Evolutionary conservation across 1,284 basidiomycete genomes (phyloP), one percentile per base, ranked within the genome.

Genomic region (Farysia itapuensis): DNA sequence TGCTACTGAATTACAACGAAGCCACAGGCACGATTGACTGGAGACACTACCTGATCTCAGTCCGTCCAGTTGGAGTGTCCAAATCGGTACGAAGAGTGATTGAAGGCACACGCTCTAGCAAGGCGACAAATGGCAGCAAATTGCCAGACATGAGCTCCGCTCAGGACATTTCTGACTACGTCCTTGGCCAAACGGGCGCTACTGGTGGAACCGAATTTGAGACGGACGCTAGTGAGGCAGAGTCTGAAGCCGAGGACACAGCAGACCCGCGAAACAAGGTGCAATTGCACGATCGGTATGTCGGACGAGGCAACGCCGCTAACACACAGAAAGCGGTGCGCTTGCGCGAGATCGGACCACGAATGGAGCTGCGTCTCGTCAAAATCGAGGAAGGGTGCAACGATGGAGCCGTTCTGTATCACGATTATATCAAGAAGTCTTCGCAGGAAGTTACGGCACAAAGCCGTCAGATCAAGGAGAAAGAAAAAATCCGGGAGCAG

Each of bases 151-250:
- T 99, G 12, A 85, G 88, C 3, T 86, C 85, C 60, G 90, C 93
- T 66, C 86, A 88, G 71, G 94, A 99, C 76, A 88, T 99, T 35
- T 90, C 93, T 3, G 94, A 98, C 77, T 99, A 96, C 77, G 80
- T 99, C 48, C 81, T 98, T 25, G 81, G 90, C 22, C 83, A 83
- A 58, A 79, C 81, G 3, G 86, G 84, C 8, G 83, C 84, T 11
- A 72, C 72, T 14, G 65, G 47, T 16, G 11, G 69, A 51, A 87
- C 85, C 45, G 90, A 87, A 32, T 77, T 73, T 37, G 81, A 81
- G 64, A 81, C 78, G 25, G 81, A 82, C 43, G 74, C 70, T 24
- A 73, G 79, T 69, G 83, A 73, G 44, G 73, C 81, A 39, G 86
- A 86, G 58, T 90, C 89, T 64, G 86, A 83, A 12, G 90, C 85